Evolutionary conservation across 2,329 filamentous ascomycete genomes (phyloP).

Genomic region (Rhynchosporium graminicola): DNA sequence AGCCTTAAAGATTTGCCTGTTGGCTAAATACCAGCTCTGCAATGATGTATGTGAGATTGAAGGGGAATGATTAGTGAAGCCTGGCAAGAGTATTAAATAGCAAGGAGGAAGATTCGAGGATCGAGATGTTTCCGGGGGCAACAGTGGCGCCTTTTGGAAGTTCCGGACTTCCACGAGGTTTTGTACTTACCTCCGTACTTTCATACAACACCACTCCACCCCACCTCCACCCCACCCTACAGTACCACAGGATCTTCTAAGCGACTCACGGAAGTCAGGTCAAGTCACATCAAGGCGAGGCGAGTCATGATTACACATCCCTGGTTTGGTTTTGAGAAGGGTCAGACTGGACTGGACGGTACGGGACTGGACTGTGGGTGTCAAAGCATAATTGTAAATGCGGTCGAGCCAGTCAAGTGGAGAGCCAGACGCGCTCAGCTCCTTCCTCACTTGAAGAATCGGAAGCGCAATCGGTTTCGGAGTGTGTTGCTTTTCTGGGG

Average conservation of each 20-base stretch:
- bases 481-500: slow-evolving; percentile 2
- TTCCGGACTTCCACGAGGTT: slow-evolving; percentile 6
- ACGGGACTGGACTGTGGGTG: neutral
- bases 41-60: neutral
- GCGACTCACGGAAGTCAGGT: neutral
- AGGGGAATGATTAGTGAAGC: neutral
- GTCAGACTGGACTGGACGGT: neutral
- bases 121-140: neutral
- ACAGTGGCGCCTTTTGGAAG: slow-evolving; percentile 3
- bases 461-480: neutral
- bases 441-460: neutral
- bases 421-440: slow-evolving; percentile 1
- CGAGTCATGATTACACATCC: too few species aligned
- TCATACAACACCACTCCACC: neutral
- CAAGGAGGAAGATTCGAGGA: neutral
- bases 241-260: too few species aligned
- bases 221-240: neutral
- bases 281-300: neutral
- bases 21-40: neutral
- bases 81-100: neutral
- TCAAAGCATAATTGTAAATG: neutral
- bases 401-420: neutral
- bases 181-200: neutral
- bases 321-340: too few species aligned
- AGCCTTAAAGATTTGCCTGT: neutral